phyloP scores from a whole-genome alignment of 2,329 filamentous ascomycete species.

The Cladosporium sp. region DNA sequence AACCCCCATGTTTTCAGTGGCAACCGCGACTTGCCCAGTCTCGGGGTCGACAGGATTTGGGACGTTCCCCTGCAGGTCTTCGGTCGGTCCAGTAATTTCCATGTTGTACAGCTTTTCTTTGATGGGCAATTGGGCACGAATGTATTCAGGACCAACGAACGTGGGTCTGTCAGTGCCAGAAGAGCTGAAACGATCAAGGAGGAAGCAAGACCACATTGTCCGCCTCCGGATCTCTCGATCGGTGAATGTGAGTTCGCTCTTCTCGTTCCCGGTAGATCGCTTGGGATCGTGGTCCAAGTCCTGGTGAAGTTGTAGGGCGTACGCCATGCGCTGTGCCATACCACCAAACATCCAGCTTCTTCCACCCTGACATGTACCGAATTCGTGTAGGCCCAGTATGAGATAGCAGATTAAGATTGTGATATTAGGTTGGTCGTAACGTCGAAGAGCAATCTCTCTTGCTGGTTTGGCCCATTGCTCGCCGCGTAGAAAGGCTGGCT shows the following conservation, averaged over 20 bases:
- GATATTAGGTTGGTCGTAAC: constrained; percentile 94
- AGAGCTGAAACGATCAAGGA: constrained; percentile 97
- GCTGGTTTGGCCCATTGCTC: constrained; percentile 88
- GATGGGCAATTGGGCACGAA: constrained; percentile 87
- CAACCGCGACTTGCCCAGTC: constrained; percentile 64
- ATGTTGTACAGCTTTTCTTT: constrained; percentile 88
- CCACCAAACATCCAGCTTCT: constrained; percentile 95
- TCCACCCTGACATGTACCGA: constrained; percentile 94
- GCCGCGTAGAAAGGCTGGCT: constrained; percentile 80
- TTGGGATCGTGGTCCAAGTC: constrained; percentile 73
- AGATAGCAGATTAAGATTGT: constrained; percentile 91
- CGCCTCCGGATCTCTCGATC: constrained; percentile 89
- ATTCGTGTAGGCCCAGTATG: constrained; percentile 87
- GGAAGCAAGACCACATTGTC: constrained; percentile 97
- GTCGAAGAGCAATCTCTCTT: constrained; percentile 80
- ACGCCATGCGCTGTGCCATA: constrained; percentile 95
- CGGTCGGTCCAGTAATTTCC: constrained; percentile 85
- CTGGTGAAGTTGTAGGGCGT: constrained; percentile 88
- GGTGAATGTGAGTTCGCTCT: constrained; percentile 66
- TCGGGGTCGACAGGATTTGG: constrained; percentile 63
- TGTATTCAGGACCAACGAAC: constrained; percentile 84
- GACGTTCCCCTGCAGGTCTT: constrained; percentile 73
- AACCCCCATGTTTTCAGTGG: constrained; percentile 87
- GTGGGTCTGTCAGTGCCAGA: constrained; percentile 90
- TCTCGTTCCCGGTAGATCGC: constrained; percentile 26